Conservation (phyloP, 495 filamentous ascomycete species). For the Apodospora peruviana region DNA sequence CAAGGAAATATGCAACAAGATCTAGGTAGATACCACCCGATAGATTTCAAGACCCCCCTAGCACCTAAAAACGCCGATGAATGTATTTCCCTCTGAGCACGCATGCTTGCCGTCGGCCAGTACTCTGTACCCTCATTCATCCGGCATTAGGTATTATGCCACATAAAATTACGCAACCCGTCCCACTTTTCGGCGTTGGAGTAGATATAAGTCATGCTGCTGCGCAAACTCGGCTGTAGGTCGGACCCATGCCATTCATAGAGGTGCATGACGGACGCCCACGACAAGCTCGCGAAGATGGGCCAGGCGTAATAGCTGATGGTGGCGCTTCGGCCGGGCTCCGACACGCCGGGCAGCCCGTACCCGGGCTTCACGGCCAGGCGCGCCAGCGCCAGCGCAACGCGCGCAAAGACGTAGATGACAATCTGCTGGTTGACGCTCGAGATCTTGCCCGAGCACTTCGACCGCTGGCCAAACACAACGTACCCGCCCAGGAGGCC, state of each 20-base stretch:
- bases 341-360: constrained; percentile 40
- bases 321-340: constrained; percentile 27
- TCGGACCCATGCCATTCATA: constrained; percentile 89
- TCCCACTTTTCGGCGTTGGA: constrained; percentile 80
- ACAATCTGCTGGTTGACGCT: constrained; percentile 96
- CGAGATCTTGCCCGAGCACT: constrained; percentile 55
- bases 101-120: neutral
- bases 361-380: constrained; percentile 63
- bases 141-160: constrained; percentile 68
- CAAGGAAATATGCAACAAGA: too few relatives aligned
- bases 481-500: constrained; percentile 86
- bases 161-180: constrained; percentile 66
- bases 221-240: constrained; percentile 81
- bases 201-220: constrained; percentile 98
- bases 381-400: constrained; percentile 76
- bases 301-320: constrained; percentile 77
- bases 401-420: constrained; percentile 94
- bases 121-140: neutral
- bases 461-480: constrained; percentile 71
- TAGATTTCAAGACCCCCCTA: too few relatives aligned
- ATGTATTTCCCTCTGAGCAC: too few relatives aligned
- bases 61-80: too few relatives aligned
- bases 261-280: constrained; percentile 92
- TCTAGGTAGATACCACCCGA: too few relatives aligned
- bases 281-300: constrained; percentile 80